phyloP scores from a whole-genome alignment of 495 filamentous ascomycete genomes.

The Talaromyces proteolyticus region DNA sequence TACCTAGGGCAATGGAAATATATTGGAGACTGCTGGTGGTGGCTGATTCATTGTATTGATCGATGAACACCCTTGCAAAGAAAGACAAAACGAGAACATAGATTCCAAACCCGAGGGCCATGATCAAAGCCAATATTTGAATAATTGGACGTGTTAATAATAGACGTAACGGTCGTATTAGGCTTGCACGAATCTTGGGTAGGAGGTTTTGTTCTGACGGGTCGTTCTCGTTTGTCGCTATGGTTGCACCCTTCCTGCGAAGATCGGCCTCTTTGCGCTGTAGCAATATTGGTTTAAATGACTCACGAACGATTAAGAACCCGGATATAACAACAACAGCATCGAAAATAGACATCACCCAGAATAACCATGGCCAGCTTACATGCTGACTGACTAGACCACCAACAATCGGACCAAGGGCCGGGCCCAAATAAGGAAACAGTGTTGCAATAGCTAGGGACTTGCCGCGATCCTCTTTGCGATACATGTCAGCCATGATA shows the following conservation, averaged over 20 bases:
- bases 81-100: slow-evolving; percentile 57
- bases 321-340: slow-evolving; percentile 48
- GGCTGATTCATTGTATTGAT: slow-evolving; percentile 41
- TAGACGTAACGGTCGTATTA: slow-evolving; percentile 38
- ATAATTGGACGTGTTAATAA: slow-evolving; percentile 46
- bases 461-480: slow-evolving; percentile 50
- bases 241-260: slow-evolving; percentile 50
- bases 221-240: slow-evolving; percentile 45
- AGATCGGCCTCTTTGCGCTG: slow-evolving; percentile 41
- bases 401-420: slow-evolving; percentile 47
- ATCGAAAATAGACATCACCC: slow-evolving; percentile 47
- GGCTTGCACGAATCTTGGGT: slow-evolving; percentile 20
- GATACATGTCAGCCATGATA: slow-evolving; percentile 48
- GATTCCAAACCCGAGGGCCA: slow-evolving; percentile 56
- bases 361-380: slow-evolving; percentile 55
- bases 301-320: slow-evolving; percentile 53
- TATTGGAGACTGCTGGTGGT: slow-evolving; percentile 54
- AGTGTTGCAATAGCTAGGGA: slow-evolving; percentile 48
- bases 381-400: slow-evolving; percentile 53
- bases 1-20: slow-evolving; percentile 53
- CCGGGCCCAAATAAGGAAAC: slow-evolving; percentile 48
- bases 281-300: slow-evolving; percentile 53
- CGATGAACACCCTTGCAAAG: slow-evolving; percentile 37
- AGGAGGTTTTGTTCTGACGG: slow-evolving; percentile 30
- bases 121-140: slow-evolving; percentile 45